Evolutionary conservation across 1,139 yeast genomes (phyloP).

Genomic region (Geotrichum bryndzae): DNA sequence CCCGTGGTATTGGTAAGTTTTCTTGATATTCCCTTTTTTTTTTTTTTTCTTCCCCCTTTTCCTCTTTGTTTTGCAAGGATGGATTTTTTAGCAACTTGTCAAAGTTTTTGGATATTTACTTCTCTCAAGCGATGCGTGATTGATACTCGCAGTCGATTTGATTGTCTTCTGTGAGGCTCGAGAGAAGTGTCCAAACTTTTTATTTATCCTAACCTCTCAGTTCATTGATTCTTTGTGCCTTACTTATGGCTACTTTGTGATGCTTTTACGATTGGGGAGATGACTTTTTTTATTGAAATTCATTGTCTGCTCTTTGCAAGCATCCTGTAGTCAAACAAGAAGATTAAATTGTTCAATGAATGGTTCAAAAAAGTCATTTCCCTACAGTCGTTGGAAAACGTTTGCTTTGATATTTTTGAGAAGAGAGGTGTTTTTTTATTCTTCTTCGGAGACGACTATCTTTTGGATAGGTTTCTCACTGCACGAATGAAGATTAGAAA

Average conservation of each 20-base stretch:
- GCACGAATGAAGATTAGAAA: neutral
- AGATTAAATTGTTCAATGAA: conserved; percentile 8
- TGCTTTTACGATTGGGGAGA: conserved; percentile 8
- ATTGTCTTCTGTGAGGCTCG: neutral
- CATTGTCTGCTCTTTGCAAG: conserved; percentile 7
- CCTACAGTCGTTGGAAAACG: neutral
- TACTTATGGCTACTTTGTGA: neutral
- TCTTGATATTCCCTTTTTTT: neutral
- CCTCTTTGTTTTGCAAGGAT: conserved; percentile 3
- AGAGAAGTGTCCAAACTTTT: neutral
- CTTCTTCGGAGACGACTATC: neutral
- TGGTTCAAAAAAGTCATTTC: conserved; percentile 1
- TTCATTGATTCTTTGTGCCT: neutral
- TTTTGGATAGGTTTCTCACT: neutral
- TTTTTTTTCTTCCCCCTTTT: conserved; percentile 4
- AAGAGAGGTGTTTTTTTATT: neutral
- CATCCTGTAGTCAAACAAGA: conserved; percentile 5
- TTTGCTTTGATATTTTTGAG: neutral
- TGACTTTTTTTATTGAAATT: conserved; percentile 8
- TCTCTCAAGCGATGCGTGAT: neutral
- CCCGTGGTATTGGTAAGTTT: conserved; percentile 98
- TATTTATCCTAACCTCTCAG: conserved; percentile 2
- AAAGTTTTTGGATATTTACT: neutral
- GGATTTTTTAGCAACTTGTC: neutral
- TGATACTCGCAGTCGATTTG: neutral